Conservation (phyloP, 2,329 filamentous ascomycete species). For the Aspergillus pseudotamarii region DNA sequence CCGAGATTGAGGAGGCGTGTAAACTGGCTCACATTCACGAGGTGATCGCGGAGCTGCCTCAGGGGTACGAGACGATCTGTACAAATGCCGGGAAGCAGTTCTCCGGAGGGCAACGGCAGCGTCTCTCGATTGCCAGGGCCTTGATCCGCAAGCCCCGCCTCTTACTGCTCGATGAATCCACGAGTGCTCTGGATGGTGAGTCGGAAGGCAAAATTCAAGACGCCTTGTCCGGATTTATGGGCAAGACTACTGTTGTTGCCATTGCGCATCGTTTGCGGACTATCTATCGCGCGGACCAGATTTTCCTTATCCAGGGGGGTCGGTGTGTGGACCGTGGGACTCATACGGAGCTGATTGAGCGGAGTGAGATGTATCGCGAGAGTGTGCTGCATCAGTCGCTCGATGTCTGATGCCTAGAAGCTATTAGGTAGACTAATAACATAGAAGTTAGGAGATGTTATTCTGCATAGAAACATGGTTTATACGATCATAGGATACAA, state of each 20-base stretch:
- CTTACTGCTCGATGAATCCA: slow-evolving; percentile 62
- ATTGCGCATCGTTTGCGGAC: slow-evolving; percentile 45
- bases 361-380: slow-evolving; percentile 39
- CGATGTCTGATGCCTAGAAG: slow-evolving; percentile 9
- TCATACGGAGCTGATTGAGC: slow-evolving; percentile 60
- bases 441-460: too few species aligned
- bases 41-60: slow-evolving; percentile 62
- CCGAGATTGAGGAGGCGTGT: slow-evolving; percentile 68
- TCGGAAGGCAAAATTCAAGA: slow-evolving; percentile 37
- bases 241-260: slow-evolving; percentile 40
- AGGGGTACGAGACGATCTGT: slow-evolving; percentile 65
- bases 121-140: slow-evolving; percentile 60
- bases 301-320: slow-evolving; percentile 74
- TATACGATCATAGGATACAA: too few species aligned
- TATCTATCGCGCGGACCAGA: slow-evolving; percentile 71
- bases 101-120: slow-evolving; percentile 60
- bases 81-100: slow-evolving; percentile 57
- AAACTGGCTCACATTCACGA: slow-evolving; percentile 71
- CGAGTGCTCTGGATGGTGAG: slow-evolving; percentile 59
- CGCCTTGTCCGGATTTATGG: neutral
- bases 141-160: slow-evolving; percentile 57
- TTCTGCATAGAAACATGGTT: too few species aligned
- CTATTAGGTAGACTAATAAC: too few species aligned
- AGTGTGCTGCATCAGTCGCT: slow-evolving; percentile 39
- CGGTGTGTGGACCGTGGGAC: slow-evolving; percentile 62